These are phyloP conservation scores for Ophiostoma pallidulum DNA, from an alignment of 2,329 filamentous ascomycete species.

Conservation along the genomic window DNA sequence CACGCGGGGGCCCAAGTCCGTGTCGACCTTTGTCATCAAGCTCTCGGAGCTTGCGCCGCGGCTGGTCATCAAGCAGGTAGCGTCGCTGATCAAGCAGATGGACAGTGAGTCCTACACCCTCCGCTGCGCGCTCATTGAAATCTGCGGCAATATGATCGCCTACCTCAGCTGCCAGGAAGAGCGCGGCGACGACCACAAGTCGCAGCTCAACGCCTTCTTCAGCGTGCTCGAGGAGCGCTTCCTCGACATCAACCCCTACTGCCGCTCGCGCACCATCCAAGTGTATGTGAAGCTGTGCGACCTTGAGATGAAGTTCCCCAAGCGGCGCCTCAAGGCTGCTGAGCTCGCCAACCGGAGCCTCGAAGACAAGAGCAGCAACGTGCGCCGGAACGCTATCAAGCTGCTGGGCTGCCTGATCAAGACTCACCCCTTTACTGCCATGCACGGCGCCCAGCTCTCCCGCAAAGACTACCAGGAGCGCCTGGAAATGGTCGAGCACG, in stretches of 20 bases:
- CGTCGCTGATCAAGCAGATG: slow-evolving; percentile 82
- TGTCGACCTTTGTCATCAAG: slow-evolving; percentile 87
- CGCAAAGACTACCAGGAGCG: slow-evolving; percentile 78
- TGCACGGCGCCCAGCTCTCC: slow-evolving; percentile 81
- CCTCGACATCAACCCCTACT: slow-evolving; percentile 93
- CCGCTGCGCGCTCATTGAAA: slow-evolving; percentile 87
- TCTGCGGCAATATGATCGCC: slow-evolving; percentile 89
- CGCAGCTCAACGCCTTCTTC: slow-evolving; percentile 92
- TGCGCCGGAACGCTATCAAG: slow-evolving; percentile 90
- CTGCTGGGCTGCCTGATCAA: slow-evolving; percentile 79
- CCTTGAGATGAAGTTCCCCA: slow-evolving; percentile 91
- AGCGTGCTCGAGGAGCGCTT: slow-evolving; percentile 95
- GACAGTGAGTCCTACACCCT: slow-evolving; percentile 97
- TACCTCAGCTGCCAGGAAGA: slow-evolving; percentile 89
- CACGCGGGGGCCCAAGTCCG: slow-evolving; percentile 88
- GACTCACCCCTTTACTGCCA: slow-evolving; percentile 85
- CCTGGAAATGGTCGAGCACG: slow-evolving; percentile 71
- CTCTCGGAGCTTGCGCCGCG: slow-evolving; percentile 86
- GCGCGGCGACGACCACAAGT: slow-evolving; percentile 83
- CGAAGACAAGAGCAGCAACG: slow-evolving; percentile 97
- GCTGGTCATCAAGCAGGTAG: slow-evolving; percentile 96
- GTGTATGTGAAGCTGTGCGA: slow-evolving; percentile 89
- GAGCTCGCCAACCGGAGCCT: slow-evolving; percentile 82
- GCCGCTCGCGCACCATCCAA: slow-evolving; percentile 81
- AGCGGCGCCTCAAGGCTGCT: slow-evolving; percentile 76